Evolutionary conservation across 1,139 yeast species (phyloP).

Genomic region (Zygoascus meyerae): DNA sequence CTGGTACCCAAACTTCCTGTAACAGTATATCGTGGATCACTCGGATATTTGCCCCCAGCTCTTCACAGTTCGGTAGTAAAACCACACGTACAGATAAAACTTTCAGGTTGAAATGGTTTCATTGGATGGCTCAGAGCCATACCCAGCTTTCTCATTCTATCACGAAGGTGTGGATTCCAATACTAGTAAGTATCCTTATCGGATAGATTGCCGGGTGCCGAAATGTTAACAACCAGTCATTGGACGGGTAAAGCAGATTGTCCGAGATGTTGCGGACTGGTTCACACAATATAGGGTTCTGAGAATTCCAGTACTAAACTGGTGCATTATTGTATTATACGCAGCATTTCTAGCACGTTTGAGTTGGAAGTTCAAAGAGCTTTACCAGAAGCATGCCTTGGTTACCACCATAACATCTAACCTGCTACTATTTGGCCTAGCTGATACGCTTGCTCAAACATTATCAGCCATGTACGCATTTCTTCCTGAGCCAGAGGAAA

Average conservation of each 20-base stretch:
- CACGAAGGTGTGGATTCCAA: slow-evolving; percentile 3
- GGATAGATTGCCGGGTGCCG: background rate
- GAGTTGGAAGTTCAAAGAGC: slow-evolving; percentile 34
- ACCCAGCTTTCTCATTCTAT: slow-evolving; percentile 10
- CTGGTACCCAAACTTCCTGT: background rate
- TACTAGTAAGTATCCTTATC: background rate
- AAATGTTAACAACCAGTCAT: slow-evolving; percentile 2
- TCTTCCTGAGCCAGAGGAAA: slow-evolving; percentile 24
- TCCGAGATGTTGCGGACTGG: slow-evolving; percentile 17
- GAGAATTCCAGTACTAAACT: slow-evolving; percentile 33
- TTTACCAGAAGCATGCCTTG: slow-evolving; percentile 62
- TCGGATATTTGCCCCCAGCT: too few relatives aligned
- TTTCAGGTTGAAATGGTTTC: background rate
- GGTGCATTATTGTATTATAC: slow-evolving; percentile 31
- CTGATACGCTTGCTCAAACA: slow-evolving; percentile 85
- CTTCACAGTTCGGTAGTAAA: too few relatives aligned
- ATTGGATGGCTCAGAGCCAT: slow-evolving; percentile 5
- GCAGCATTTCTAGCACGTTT: slow-evolving; percentile 31
- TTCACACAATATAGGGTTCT: slow-evolving; percentile 26
- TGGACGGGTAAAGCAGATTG: background rate
- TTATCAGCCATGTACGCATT: slow-evolving; percentile 36
- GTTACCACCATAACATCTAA: slow-evolving; percentile 81
- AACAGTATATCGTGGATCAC: background rate
- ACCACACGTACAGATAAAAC: background rate
- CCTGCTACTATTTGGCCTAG: slow-evolving; percentile 73